Evolutionary conservation across 108 stramenopile species (phyloP), one percentile per base, ranked within the genome.

Genomic region (Pseudonitzschia multistriata): DNA sequence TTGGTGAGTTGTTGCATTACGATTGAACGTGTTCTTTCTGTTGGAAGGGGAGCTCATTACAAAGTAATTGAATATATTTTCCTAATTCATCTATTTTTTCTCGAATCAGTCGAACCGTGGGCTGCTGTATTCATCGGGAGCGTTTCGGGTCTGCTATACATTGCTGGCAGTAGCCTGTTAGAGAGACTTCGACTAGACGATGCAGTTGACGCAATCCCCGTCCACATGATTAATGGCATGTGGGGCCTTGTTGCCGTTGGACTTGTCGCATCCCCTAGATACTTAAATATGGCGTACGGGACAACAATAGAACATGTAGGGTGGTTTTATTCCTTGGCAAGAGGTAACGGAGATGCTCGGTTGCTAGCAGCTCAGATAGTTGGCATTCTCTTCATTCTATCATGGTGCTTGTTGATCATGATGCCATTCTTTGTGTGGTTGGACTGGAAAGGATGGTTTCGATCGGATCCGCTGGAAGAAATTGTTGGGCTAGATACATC

Each of bases 131-230:
- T 93, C 11, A 88, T 90, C 66, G 98, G 98, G 40, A 52, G 74
- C 52, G 61, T 96, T 30, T 85, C 88, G 11, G 93, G 94, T 78
- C n/a, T 78, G 70, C 62, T 95, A 15, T 98, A 98, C 88, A 67
- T 85, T 22, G 66, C 76, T 34, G 79, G 76, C 14, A 76, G 77
- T 61, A 56, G 48, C 28, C 84, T 92, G 6, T 76, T 98, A 6
- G 68, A 91, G 48, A 78, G 72, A 73, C 60, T 95, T 22, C 81
- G 85, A 49, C 80, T 97, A 65, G 96, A 97, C 72, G 96, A 97
- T 73, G 90, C 95, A 29, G 94, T 97, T 19, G 92, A 96, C 68
- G 96, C 79, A 14, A 86, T 95, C 34, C 93, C 96, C n/a, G 96
- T 97, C 14, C 96, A 98, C 74, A 79, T 94, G 68, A 78, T 87